Percentiles rank a stretch among this genome's conserved stretches.
phyloP scores from a whole-genome alignment of 2,329 filamentous ascomycete species.

The Talaromyces rugulosus region DNA sequence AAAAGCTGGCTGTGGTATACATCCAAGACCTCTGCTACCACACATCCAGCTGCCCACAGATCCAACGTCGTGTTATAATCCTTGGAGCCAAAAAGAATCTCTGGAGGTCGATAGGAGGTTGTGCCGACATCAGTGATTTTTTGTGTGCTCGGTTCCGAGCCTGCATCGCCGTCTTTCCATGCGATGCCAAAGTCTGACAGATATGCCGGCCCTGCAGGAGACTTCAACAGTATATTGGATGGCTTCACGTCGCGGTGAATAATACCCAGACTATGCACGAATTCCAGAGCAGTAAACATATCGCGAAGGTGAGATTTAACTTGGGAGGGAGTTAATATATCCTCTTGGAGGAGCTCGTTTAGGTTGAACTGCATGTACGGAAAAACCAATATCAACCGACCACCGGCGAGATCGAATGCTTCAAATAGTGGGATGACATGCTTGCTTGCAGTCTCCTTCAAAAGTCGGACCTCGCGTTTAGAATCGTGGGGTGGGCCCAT shows the following conservation, averaged over 20 bases:
- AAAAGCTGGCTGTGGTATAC: conserved; percentile 63
- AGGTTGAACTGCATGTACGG: conserved; percentile 77
- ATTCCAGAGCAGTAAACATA: conserved; percentile 64
- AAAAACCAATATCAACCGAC: conserved; percentile 74
- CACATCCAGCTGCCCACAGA: conserved; percentile 83
- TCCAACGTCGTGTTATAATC: conserved; percentile 71
- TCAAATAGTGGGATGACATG: conserved; percentile 66
- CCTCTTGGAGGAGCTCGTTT: conserved; percentile 57
- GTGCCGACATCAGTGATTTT: conserved; percentile 95
- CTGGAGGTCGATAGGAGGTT: conserved; percentile 83
- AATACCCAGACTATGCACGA: conserved; percentile 70
- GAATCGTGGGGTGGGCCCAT: conserved; percentile 80
- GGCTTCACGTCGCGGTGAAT: conserved; percentile 95
- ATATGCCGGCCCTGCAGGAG: conserved; percentile 65
- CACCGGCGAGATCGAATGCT: conserved; percentile 65
- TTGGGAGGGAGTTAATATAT: conserved; percentile 37
- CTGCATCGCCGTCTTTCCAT: conserved; percentile 61
- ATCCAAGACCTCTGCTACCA: conserved; percentile 71
- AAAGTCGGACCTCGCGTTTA: conserved; percentile 70
- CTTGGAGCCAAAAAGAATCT: conserved; percentile 79
- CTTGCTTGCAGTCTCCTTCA: conserved; percentile 56
- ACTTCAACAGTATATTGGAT: conserved; percentile 73
- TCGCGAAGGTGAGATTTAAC: conserved; percentile 56
- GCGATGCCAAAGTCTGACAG: conserved; percentile 91
- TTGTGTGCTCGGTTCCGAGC: conserved; percentile 58